Conservation (phyloP, 1,139 yeast genomes). For the Saccharomyces pastorianus region DNA sequence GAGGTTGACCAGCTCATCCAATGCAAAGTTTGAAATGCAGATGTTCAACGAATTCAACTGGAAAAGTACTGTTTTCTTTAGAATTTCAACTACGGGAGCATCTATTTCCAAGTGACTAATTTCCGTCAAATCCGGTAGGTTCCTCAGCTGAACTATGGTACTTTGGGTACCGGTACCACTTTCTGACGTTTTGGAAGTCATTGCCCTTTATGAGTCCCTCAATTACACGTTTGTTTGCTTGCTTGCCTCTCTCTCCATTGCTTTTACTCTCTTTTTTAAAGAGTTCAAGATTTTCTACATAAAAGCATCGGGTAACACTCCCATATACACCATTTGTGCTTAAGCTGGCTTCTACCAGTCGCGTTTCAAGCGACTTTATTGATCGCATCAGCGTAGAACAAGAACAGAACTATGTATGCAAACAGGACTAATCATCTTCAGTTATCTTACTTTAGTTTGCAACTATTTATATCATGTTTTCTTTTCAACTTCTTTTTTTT, state of each 20-base stretch:
- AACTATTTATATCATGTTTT: not conserved
- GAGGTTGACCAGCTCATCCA: constrained; percentile 41
- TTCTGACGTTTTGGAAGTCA: not conserved
- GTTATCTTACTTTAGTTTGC: not conserved
- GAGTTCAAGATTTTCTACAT: not conserved
- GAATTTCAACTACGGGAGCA: constrained; percentile 16
- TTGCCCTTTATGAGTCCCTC: not conserved
- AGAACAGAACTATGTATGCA: not conserved
- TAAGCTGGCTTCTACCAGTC: not conserved
- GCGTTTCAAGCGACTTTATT: not conserved
- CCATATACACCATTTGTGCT: not conserved
- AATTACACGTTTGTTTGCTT: not conserved
- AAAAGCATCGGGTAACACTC: not conserved
- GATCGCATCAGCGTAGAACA: not conserved
- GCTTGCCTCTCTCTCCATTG: not conserved
- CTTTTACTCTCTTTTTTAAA: not conserved
- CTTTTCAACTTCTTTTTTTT: not conserved
- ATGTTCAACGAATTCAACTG: constrained; percentile 36
- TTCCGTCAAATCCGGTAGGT: constrained; percentile 4
- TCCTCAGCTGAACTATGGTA: not conserved
- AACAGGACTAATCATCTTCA: not conserved
- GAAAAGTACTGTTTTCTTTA: constrained; percentile 29
- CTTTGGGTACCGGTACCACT: not conserved
- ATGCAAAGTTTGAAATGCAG: constrained; percentile 36
- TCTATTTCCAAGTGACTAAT: constrained; percentile 6